Percentiles rank a stretch among this genome's conserved stretches.
These are phyloP conservation scores for Cardiosporidium cionae DNA, from an alignment of 169 alveolate genomes.

Conservation along the genomic window DNA sequence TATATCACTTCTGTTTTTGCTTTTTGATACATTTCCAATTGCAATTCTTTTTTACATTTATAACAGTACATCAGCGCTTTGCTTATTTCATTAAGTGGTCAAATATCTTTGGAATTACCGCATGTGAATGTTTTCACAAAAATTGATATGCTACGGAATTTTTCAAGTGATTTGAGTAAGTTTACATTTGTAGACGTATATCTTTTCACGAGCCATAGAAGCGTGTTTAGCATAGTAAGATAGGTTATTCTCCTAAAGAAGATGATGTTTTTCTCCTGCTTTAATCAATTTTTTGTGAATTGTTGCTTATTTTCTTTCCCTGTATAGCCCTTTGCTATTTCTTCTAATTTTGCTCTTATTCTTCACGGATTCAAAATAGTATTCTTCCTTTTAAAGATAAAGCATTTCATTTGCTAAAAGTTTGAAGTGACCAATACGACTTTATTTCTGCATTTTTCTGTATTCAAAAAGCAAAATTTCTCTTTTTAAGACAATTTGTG, in stretches of 20 bases:
- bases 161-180: conserved; percentile 50
- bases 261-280: background rate
- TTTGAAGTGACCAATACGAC: too few relatives aligned
- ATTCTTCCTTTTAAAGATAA: too few relatives aligned
- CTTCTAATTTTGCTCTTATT: background rate
- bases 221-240: too few relatives aligned
- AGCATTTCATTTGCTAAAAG: too few relatives aligned
- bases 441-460: too few relatives aligned
- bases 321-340: background rate
- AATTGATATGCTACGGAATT: conserved; percentile 64
- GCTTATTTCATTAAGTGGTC: conserved; percentile 83
- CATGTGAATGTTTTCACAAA: conserved; percentile 83
- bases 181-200: too few relatives aligned
- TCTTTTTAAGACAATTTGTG: too few relatives aligned
- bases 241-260: background rate
- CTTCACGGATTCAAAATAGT: background rate
- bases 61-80: conserved; percentile 79
- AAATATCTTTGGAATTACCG: conserved; percentile 87
- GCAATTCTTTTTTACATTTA: too few relatives aligned
- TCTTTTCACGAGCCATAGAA: background rate
- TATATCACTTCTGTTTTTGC: too few relatives aligned
- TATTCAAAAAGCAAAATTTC: too few relatives aligned
- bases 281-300: background rate
- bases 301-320: background rate
- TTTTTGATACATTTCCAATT: too few relatives aligned